Evolutionary conservation across 352 stramenopile genomes (phyloP).

Genomic region (Globisporangium lucens): DNA sequence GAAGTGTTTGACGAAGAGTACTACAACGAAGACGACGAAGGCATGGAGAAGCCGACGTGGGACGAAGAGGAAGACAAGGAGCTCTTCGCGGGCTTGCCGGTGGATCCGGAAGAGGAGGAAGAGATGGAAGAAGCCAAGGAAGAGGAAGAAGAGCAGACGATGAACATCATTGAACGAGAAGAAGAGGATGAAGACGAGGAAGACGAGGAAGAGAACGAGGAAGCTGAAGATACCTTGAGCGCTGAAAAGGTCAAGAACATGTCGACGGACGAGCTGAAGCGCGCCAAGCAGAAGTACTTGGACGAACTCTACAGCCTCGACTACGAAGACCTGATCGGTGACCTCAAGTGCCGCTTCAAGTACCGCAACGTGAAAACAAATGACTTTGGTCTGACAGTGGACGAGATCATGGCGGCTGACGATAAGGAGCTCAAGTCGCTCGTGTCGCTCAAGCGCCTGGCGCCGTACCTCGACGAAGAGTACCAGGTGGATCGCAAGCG

Average conservation of each 20-base stretch:
- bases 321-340: slow-evolving; percentile 98
- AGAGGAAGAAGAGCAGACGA: slow-evolving; percentile 28
- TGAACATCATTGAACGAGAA: slow-evolving; percentile 19
- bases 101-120: slow-evolving; percentile 62
- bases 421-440: slow-evolving; percentile 96
- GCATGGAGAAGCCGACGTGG: slow-evolving; percentile 77
- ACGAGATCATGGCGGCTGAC: slow-evolving; percentile 97
- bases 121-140: slow-evolving; percentile 24
- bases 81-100: slow-evolving; percentile 70
- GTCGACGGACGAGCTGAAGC: slow-evolving; percentile 56
- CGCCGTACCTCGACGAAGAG: slow-evolving; percentile 91
- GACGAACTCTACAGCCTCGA: slow-evolving; percentile 98
- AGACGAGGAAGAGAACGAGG: slow-evolving; percentile 39
- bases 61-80: slow-evolving; percentile 83
- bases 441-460: slow-evolving; percentile 97
- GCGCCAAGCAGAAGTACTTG: slow-evolving; percentile 90
- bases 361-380: slow-evolving; percentile 95
- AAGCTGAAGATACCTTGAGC: slow-evolving; percentile 50
- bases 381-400: slow-evolving; percentile 95
- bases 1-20: slow-evolving; percentile 98
- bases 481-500: slow-evolving; percentile 64
- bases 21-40: slow-evolving; percentile 86
- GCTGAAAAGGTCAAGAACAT: slow-evolving; percentile 45
- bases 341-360: slow-evolving; percentile 97
- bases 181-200: slow-evolving; percentile 26